Conservation (phyloP, 345 rosid species). For the Schrenkiella parvula region DNA sequence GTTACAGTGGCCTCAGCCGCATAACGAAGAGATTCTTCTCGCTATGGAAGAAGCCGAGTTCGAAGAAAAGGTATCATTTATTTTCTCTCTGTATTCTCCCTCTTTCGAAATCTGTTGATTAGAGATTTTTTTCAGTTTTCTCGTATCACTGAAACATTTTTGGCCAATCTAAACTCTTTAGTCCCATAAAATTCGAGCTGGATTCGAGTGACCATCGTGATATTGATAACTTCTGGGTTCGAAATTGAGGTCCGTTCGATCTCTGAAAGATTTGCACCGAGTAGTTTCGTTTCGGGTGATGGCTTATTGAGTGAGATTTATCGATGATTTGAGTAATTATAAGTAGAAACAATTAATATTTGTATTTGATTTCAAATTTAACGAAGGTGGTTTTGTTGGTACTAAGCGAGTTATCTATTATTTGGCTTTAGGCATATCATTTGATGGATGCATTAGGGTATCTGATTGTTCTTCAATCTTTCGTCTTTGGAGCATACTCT, state of each 20-base stretch:
- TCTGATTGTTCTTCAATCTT: neutral
- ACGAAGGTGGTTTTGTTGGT: neutral
- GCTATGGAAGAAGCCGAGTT: slow-evolving; percentile 85
- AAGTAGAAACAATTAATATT: neutral
- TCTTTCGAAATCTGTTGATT: neutral
- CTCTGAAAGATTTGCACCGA: neutral
- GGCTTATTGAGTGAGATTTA: neutral
- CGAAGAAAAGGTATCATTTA: slow-evolving; percentile 58
- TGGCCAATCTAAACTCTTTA: neutral
- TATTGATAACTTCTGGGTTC: neutral
- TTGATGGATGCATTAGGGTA: neutral
- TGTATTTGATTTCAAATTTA: neutral
- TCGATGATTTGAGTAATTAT: neutral
- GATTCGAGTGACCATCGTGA: neutral
- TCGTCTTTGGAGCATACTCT: neutral
- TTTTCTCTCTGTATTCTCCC: neutral
- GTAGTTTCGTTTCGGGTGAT: neutral
- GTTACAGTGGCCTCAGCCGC: slow-evolving; percentile 71
- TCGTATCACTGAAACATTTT: neutral
- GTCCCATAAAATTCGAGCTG: neutral
- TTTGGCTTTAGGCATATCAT: neutral
- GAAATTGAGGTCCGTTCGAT: neutral
- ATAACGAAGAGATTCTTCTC: slow-evolving; percentile 71
- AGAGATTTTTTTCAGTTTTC: neutral
- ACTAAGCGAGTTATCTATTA: neutral